Evolutionary conservation across 164 flowering plant genomes (phyloP), one percentile per base, ranked within the genome.

Genomic region (Cinnamomum chago): DNA sequence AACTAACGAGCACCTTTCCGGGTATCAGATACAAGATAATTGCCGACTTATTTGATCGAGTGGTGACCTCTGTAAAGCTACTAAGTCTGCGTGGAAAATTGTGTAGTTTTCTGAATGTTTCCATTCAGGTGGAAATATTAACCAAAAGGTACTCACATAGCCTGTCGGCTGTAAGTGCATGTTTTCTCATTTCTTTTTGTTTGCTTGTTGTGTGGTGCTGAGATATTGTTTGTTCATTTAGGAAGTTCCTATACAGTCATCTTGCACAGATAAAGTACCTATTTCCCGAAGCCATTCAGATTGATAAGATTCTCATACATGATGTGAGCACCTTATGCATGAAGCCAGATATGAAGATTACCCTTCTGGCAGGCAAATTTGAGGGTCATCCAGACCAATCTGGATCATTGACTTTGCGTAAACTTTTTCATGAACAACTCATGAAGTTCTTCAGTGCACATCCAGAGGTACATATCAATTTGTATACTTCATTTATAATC

Each of bases 231-330:
- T 73, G 15, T 62, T 64, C 14, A 67, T 70, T 70, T 89, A 92
- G 97, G 76, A 82, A 82, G 70, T 87, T 92, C 68, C 78, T 79
- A 20, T 76, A 80, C 77, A 75, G 20, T 58, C 87, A 88, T 85
- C 89, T 90, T 71, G 93, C 92, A 50, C 92, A 83, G 80, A 85
- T 92, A 66, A 89, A 85, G 75, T 84, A 84, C 73, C 67, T 92
- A 71, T 86, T 89, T 77, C 92, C 97, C 4, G 97, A 92, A 81
- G 91, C 85, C 47, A 62, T 92, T 67, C 80, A 77, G 68, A 77
- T 90, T 62, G 88, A 90, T 62, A 90, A 82, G 77, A 81, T 86
- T 76, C 79, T 86, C 30, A 28, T 78, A 50, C 93, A 84, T 52
- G 90, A 89, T 75, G 80, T 81, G 82, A 83, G 83, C 74, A 85